Base-by-base conservation (phyloP, 371 early-diverging fungal species). In the Lichtheimia corymbifera region DNA sequence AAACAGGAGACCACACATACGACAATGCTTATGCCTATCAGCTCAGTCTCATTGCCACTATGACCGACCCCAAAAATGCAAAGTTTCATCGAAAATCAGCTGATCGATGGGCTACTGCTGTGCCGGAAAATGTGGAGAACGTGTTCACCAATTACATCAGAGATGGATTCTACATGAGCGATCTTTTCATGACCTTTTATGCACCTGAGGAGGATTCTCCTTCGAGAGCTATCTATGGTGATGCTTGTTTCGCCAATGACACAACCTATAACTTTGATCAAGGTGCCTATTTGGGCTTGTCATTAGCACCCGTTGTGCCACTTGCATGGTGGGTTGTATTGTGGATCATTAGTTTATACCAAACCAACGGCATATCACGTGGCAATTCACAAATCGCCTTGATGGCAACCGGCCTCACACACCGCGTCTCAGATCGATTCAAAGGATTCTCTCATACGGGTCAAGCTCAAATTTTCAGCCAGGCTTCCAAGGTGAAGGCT, bases 361-460 rank as follows among this genome's bases (percentile, higher is more conserved):
- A 56, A 41, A 55, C 53, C 52, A 50, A 61, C 24, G 61, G 61
- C 25, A 45, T 65, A 13, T 65, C 61, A 5, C 65, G 65, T 24
- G 65, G 65, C 15, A 42, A 56, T 45, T 65, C 66, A 0, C 61
- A 61, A 28, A 42, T 61, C 7, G 60, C 61, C 0, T 28, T 65
- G 14, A 43, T 65, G 9, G 66, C 57, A 13, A 65, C 61, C 3
- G 66, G 66, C 2, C 43, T 65, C 12, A 59, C 61, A 11, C 15
- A 25, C 1, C 40, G 50, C 11, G 57, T 47, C 0, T 51, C 42
- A 5, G 49, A 57, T 15, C 51, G 45, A 18, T 61, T 65, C 22
- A 56, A 58, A 30, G 61, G 58, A 9, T 44, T 45, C 2, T 61
- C 66, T 3, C 61, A 65, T 40, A 58, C 61, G 2, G 61, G 51